A percentile compares a stretch with the other conserved stretches of the same genome.
These are phyloP conservation scores for Cyclaneusma minus DNA, from an alignment of 2,329 filamentous ascomycete species.

Conservation along the genomic window DNA sequence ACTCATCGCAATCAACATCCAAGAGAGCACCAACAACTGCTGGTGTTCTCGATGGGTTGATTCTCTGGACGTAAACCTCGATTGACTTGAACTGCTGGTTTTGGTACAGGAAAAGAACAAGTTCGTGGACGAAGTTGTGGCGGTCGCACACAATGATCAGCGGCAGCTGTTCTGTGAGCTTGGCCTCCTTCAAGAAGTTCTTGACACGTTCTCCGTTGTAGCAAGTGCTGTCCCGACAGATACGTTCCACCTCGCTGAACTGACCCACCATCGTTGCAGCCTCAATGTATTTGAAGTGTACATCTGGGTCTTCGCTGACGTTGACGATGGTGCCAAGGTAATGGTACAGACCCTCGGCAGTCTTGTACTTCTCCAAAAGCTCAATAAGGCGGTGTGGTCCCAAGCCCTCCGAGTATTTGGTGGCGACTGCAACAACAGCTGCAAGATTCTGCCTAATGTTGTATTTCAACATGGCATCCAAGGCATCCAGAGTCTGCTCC, in stretches of 20 bases:
- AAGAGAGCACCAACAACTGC: slow-evolving; percentile 85
- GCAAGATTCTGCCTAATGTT: slow-evolving; percentile 97
- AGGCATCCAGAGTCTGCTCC: slow-evolving; percentile 82
- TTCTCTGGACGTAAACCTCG: slow-evolving; percentile 92
- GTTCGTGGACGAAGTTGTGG: slow-evolving; percentile 97
- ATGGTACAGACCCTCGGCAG: slow-evolving; percentile 91
- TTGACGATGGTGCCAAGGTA: slow-evolving; percentile 98
- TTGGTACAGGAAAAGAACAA: slow-evolving; percentile 94
- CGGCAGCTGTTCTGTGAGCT: slow-evolving; percentile 79
- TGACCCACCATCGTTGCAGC: slow-evolving; percentile 88
- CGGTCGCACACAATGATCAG: slow-evolving; percentile 97
- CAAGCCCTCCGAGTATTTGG: slow-evolving; percentile 93
- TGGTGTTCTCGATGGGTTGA: slow-evolving; percentile 83
- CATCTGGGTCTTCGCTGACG: slow-evolving; percentile 83
- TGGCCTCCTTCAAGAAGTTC: slow-evolving; percentile 97
- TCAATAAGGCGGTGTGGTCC: slow-evolving; percentile 80
- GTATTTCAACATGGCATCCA: slow-evolving; percentile 89
- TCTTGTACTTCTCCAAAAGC: slow-evolving; percentile 94
- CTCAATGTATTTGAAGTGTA: slow-evolving; percentile 99
- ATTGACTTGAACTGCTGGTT: slow-evolving; percentile 99
- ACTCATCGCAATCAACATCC: slow-evolving; percentile 94
- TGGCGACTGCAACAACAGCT: slow-evolving; percentile 85
- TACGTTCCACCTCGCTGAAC: slow-evolving; percentile 89
- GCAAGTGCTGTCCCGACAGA: slow-evolving; percentile 83
- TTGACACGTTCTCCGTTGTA: slow-evolving; percentile 94